These are phyloP conservation scores for Cyphellophora europaea DNA, from an alignment of 2,329 filamentous ascomycete species.

Conservation along the genomic window DNA sequence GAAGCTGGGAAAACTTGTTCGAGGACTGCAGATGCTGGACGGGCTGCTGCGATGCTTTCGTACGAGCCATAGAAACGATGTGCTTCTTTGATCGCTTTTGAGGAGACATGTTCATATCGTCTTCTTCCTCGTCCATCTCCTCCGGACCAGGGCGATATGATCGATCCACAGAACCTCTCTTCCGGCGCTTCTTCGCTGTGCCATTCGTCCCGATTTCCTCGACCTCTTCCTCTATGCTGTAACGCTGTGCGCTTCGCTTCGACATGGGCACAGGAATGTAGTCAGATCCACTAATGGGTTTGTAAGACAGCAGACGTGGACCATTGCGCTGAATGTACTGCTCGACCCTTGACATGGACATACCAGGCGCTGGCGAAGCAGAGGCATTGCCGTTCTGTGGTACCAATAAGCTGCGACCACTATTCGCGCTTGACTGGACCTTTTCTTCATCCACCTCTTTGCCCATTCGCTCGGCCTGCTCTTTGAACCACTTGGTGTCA, in stretches of 20 bases:
- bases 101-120: background rate
- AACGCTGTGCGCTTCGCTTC: constrained; percentile 13
- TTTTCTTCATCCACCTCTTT: constrained; percentile 14
- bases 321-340: constrained; percentile 33
- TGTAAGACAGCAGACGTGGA: constrained; percentile 30
- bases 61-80: background rate
- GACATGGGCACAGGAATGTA: constrained; percentile 18
- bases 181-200: constrained; percentile 5
- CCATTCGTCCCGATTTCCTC: background rate
- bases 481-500: constrained; percentile 20
- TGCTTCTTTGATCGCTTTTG: constrained; percentile 1
- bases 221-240: constrained; percentile 8
- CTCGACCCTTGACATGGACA: constrained; percentile 34
- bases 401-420: too few relatives aligned
- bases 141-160: background rate
- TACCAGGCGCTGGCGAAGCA: constrained; percentile 28
- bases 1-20: background rate
- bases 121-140: background rate
- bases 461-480: constrained; percentile 14
- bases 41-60: constrained; percentile 1
- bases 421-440: constrained; percentile 21
- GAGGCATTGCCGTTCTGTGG: too few relatives aligned
- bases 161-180: background rate
- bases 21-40: background rate
- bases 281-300: constrained; percentile 23